Percentiles rank a stretch among this genome's conserved stretches.
These are phyloP conservation scores for Pichia gijzeniarum DNA, from an alignment of 805 yeast genomes.

Conservation along the genomic window DNA sequence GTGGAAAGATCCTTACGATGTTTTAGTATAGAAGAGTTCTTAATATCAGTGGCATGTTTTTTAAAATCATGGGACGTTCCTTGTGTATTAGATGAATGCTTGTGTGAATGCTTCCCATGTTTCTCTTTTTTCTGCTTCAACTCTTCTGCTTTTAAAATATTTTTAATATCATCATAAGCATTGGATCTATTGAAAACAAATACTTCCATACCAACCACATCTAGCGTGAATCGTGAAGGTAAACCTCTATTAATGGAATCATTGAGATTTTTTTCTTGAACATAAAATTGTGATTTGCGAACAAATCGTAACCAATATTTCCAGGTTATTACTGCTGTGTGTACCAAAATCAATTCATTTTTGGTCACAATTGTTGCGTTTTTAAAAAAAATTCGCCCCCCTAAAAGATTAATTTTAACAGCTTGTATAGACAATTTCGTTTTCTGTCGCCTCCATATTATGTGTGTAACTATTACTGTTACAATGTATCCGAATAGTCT, in stretches of 20 bases:
- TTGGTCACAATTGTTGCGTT: conserved; percentile 69
- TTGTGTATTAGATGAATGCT: not conserved
- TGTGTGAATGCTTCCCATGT: not conserved
- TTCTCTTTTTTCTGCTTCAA: not conserved
- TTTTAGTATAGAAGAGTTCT: not conserved
- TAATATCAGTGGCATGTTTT: not conserved
- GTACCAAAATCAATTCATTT: conserved; percentile 63
- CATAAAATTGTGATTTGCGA: conserved; percentile 33
- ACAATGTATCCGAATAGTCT: conserved; percentile 59
- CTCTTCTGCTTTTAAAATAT: conserved; percentile 11
- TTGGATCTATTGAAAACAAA: conserved; percentile 74
- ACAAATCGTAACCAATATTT: conserved; percentile 70
- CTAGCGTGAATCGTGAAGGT: conserved; percentile 51
- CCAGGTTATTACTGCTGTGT: conserved; percentile 80
- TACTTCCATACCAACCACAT: conserved; percentile 72
- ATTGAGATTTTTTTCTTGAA: conserved; percentile 19
- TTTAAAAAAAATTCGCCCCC: conserved; percentile 75
- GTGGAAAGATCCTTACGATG: conserved; percentile 3
- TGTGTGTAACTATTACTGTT: conserved; percentile 43
- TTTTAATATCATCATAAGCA: conserved; percentile 51
- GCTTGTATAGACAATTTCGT: conserved; percentile 65
- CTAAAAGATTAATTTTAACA: conserved; percentile 67
- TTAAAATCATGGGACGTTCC: not conserved
- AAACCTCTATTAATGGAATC: conserved; percentile 37
- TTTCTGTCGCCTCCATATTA: conserved; percentile 58